Percentiles rank a stretch among this genome's conserved stretches.
Conservation (phyloP, 2,329 filamentous ascomycete genomes). For the Exophiala aquamarina region DNA sequence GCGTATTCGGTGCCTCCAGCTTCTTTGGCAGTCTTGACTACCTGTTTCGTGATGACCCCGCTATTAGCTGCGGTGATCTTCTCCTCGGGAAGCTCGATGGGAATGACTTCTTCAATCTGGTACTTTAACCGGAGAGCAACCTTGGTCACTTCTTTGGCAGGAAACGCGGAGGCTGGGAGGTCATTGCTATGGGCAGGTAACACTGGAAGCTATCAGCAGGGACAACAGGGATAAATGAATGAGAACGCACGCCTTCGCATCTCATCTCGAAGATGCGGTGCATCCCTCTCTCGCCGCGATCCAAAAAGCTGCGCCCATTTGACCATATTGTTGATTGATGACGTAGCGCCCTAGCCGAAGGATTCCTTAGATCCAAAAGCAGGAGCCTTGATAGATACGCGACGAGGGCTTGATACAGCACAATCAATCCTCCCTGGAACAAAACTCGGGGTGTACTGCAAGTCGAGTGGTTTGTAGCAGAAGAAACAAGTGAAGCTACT, state of each 20-base stretch:
- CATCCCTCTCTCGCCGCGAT: conserved; percentile 24
- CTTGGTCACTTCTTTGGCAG: conserved; percentile 80
- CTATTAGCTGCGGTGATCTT: conserved; percentile 79
- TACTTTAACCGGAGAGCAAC: conserved; percentile 86
- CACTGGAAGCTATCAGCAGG: conserved; percentile 26
- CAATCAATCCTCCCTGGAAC: too few species aligned
- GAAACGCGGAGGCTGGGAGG: conserved; percentile 61
- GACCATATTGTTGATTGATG: conserved; percentile 14
- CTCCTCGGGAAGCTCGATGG: conserved; percentile 80
- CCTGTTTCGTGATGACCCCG: conserved; percentile 75
- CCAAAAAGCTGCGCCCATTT: conserved; percentile 22
- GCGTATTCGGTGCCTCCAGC: conserved; percentile 74
- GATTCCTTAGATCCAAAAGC: too few species aligned
- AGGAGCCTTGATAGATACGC: too few species aligned
- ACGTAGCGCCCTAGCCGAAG: too few species aligned
- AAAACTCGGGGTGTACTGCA: too few species aligned
- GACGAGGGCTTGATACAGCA: too few species aligned
- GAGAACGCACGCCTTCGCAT: conserved; percentile 42
- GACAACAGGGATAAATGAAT: background rate
- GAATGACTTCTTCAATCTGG: conserved; percentile 83
- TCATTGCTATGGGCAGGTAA: conserved; percentile 43
- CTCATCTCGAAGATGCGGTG: conserved; percentile 38
- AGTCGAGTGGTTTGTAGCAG: too few species aligned
- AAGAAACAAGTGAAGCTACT: too few species aligned
- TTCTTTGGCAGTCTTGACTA: conserved; percentile 76